A percentile compares a stretch with the other conserved stretches of the same genome.
Conservation (phyloP, 176 grass and related monocot genomes). For the Miscanthus lutarioriparius region DNA sequence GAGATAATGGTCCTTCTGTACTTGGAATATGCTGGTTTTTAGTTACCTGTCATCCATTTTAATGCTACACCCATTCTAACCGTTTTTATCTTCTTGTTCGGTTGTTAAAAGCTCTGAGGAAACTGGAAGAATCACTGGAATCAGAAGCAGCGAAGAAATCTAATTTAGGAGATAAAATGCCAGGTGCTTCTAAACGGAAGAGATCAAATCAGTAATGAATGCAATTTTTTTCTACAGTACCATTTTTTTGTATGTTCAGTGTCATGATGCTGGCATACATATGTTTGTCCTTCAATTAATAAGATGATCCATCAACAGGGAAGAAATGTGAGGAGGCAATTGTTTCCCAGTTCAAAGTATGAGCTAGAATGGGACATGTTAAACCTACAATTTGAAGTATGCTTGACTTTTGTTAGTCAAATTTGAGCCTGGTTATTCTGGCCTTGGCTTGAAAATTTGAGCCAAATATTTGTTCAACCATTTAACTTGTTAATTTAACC, state of each 20-base stretch:
- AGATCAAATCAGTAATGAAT: slow-evolving; percentile 29
- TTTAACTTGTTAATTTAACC: background rate
- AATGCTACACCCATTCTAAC: slow-evolving; percentile 21
- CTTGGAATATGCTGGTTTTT: background rate
- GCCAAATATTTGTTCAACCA: background rate
- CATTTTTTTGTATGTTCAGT: background rate
- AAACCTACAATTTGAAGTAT: background rate
- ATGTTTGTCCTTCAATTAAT: background rate
- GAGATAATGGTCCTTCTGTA: slow-evolving; percentile 4
- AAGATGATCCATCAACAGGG: background rate
- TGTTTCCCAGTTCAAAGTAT: background rate
- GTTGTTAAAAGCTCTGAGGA: slow-evolving; percentile 67
- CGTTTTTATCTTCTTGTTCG: slow-evolving; percentile 9
- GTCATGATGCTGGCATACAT: background rate
- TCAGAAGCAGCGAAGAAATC: slow-evolving; percentile 64
- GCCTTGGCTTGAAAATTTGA: background rate
- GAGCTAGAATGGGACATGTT: background rate
- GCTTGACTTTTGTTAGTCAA: background rate
- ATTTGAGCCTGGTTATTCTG: background rate
- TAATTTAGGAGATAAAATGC: slow-evolving; percentile 34
- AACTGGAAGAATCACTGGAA: slow-evolving; percentile 64
- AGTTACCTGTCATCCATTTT: slow-evolving; percentile 1
- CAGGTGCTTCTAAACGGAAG: slow-evolving; percentile 57
- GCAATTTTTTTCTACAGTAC: background rate
- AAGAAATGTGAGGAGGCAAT: background rate